phyloP scores from a whole-genome alignment of 1,284 basidiomycete genomes.

The Ustilago trichophora region DNA sequence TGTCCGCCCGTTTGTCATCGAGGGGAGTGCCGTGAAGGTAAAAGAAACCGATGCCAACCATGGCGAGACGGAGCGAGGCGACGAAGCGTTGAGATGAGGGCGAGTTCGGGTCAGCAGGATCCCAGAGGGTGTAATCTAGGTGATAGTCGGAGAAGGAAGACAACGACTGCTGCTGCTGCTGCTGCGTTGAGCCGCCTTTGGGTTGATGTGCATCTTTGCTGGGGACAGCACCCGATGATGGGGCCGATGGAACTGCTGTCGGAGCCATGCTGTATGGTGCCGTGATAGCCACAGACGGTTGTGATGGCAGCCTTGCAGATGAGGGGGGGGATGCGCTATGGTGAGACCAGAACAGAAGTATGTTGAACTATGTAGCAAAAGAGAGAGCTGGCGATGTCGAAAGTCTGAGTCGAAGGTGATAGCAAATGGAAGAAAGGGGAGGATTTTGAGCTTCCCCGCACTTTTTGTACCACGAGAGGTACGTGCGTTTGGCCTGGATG shows the following conservation, averaged over 20 bases:
- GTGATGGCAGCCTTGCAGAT: neutral
- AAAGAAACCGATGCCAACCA: constrained; percentile 57
- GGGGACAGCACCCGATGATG: neutral
- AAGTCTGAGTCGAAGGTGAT: no score
- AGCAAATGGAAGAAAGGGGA: no score
- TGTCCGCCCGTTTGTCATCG: constrained; percentile 8
- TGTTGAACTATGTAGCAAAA: no score
- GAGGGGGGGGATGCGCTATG: no score
- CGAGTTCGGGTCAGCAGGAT: constrained; percentile 7
- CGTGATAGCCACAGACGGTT: neutral
- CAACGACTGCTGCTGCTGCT: no score
- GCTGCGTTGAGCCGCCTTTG: constrained; percentile 7
- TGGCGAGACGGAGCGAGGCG: constrained; percentile 29
- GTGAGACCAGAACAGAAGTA: no score
- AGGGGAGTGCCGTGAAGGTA: constrained; percentile 51
- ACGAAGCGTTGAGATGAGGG: constrained; percentile 30
- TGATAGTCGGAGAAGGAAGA: constrained; percentile 29
- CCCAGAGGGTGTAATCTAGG: constrained; percentile 39
- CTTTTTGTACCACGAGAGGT: no score
- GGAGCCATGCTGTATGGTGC: constrained; percentile 15
- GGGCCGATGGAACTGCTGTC: constrained; percentile 1
- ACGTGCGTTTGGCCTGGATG: neutral
- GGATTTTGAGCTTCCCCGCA: neutral
- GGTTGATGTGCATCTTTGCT: neutral
- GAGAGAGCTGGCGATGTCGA: no score